Evolutionary conservation across 2,329 filamentous ascomycete species (phyloP), one percentile per base, ranked within the genome.

Genomic region (Helminthosporium solani): DNA sequence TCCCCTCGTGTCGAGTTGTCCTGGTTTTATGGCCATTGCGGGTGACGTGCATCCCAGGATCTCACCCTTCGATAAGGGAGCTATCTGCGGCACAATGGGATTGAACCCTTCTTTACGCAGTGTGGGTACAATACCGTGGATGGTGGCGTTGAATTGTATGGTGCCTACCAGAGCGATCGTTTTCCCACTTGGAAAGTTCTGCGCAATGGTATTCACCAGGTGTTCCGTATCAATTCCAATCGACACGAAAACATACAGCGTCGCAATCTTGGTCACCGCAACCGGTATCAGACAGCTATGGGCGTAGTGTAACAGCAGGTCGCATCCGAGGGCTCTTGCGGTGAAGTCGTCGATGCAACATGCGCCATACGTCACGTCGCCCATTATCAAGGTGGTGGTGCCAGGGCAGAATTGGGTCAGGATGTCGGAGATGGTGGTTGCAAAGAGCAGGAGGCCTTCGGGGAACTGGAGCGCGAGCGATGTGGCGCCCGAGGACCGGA

Each of bases 331-430:
- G 0, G 95, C 94, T 35, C 92, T 80, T 1, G 94, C 95, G 0
- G 94, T 99, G 73, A 95, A 99, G 73, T 99, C 94, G 68, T 99
- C 94, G 60, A 99, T 96, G 67, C 94, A 99, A 76, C 94, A 99
- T 18, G 94, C 94, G 53, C 94, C 94, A 69, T 99, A 99, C 1
- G 94, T 99, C 34, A 99, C 94, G 68, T 99, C 94, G 50, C 94
- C 94, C 94, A 99, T 99, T 70, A 99, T 99, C 43, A 97, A 78
- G 2, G 92, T 97, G 68, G 95, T 89, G 33, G 87, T 86, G 1
- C 88, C 90, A 0, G 90, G 87, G 64, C 94, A 99, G 75, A 99
- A 99, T 66, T 91, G 87, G 0, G 88, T 89, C 38, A 99, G 77
- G 60, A 99, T 97, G 67, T 99, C 94, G 3, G 94, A 96, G 57